Conservation (phyloP, 2,329 filamentous ascomycete genomes). For the Ceratocystis huliohia region DNA sequence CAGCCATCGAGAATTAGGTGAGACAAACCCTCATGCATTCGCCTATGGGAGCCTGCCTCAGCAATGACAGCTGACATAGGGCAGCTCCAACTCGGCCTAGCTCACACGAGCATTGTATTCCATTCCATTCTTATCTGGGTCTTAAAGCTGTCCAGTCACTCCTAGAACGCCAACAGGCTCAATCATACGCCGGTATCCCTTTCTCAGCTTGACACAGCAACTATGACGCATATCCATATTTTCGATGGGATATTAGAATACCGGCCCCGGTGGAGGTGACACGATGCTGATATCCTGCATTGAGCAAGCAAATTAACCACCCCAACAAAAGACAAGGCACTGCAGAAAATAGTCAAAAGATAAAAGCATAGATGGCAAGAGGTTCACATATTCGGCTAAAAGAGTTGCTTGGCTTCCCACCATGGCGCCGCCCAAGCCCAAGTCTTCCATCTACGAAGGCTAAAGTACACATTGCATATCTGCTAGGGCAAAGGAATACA, state of each 20-base stretch:
- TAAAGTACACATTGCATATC: constrained; percentile 31
- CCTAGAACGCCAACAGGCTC: not conserved
- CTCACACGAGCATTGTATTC: not conserved
- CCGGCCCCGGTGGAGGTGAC: not conserved
- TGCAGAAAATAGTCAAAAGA: not conserved
- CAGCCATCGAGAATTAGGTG: too few relatives aligned
- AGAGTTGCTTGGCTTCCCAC: constrained; percentile 1
- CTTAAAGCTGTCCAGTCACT: not conserved
- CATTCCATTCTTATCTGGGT: not conserved
- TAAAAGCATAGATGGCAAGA: constrained; percentile 4
- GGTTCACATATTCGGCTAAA: constrained; percentile 16
- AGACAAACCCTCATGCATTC: not conserved
- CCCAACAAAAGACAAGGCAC: not conserved
- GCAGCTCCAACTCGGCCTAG: not conserved
- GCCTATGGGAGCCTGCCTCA: not conserved
- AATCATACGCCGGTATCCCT: not conserved
- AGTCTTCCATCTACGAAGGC: constrained; percentile 53
- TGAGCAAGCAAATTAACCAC: not conserved
- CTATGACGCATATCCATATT: not conserved
- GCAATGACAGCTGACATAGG: not conserved
- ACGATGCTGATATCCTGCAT: not conserved
- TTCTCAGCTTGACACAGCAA: not conserved
- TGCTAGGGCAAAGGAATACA: constrained; percentile 26
- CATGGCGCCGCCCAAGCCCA: constrained; percentile 26
- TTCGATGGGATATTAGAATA: not conserved